Evolutionary conservation across 768 basidiomycete genomes (phyloP), one percentile per base, ranked within the genome.

Genomic region (Lactarius tabidus): DNA sequence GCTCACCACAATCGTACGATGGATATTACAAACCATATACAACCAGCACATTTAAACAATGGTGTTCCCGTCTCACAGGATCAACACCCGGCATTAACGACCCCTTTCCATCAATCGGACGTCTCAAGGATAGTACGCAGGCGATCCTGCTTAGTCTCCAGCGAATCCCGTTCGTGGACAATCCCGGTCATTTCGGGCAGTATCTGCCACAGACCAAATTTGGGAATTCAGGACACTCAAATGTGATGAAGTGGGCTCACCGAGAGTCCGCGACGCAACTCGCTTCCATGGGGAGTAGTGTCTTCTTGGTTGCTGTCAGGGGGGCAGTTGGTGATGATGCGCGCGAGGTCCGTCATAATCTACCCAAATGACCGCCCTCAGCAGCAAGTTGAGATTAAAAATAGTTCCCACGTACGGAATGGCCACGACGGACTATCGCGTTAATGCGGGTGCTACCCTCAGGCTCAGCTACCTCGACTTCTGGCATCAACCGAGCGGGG

Each of bases 311-410:
- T 6, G 9, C n/a, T 8, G 17, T 57, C 55, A 23, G 12, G 41
- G 20, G 18, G 14, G 9, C 23, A 23, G 23, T 14, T n/a, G 10
- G 36, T 26, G 15, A 62, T 52, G 2, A 62, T 53, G 20, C 57
- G 20, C 4, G 60, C 60, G 17, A 66, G 33, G 23, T 62, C 65
- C 31, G n/a, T 45, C 26, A 66, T 48, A 20, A 66, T 57, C 65
- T 62, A n/a, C 31, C 20, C 31, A 23, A 5, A 12, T n/a, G n/a
- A n/a, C n/a, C n/a, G 18, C 20, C 54, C 29, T 54, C 33, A 29
- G 53, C 28, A 29, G 18, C 4, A 31, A 55, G 29, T 33, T 7
- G 33, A 55, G 29, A 12, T 12, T 35, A 1, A 55, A 29, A 4
- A 10, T 10, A 33, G 18, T 17, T 18, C 31, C n/a, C n/a, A 54